These are phyloP conservation scores for Schizophyllum amplum DNA, from an alignment of 1,284 basidiomycete species.

Conservation along the genomic window DNA sequence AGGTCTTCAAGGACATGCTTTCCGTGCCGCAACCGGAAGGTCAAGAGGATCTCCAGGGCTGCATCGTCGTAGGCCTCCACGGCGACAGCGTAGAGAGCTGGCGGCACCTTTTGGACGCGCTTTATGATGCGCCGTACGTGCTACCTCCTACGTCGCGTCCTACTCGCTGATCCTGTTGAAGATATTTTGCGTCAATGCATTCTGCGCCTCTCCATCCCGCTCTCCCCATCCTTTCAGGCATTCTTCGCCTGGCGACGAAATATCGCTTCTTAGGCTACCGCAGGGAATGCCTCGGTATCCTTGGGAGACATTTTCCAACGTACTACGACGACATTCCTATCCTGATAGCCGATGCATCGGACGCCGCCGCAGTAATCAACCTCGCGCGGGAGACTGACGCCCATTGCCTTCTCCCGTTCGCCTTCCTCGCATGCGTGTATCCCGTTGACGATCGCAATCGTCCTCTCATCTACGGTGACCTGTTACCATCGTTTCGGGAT, in stretches of 20 bases:
- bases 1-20: slow-evolving; percentile 3
- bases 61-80: slow-evolving; percentile 1
- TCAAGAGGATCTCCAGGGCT: slow-evolving; percentile 2
- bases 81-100: slow-evolving; percentile 2
- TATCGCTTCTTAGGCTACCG: neutral
- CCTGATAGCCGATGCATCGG: too few species aligned
- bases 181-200: neutral
- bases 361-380: neutral
- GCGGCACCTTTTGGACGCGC: slow-evolving; percentile 1
- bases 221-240: neutral
- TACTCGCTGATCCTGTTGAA: neutral
- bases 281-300: neutral
- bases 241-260: neutral
- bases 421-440: neutral
- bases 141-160: neutral
- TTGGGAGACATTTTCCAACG: neutral
- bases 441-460: neutral
- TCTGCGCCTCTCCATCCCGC: neutral
- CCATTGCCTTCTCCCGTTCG: neutral
- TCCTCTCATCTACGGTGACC: neutral
- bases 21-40: slow-evolving; percentile 1
- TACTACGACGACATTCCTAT: neutral
- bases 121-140: slow-evolving; percentile 7
- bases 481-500: neutral
- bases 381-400: neutral